Conservation (phyloP, 78 protist species). For the Anaeramoeba flamelloides region DNA sequence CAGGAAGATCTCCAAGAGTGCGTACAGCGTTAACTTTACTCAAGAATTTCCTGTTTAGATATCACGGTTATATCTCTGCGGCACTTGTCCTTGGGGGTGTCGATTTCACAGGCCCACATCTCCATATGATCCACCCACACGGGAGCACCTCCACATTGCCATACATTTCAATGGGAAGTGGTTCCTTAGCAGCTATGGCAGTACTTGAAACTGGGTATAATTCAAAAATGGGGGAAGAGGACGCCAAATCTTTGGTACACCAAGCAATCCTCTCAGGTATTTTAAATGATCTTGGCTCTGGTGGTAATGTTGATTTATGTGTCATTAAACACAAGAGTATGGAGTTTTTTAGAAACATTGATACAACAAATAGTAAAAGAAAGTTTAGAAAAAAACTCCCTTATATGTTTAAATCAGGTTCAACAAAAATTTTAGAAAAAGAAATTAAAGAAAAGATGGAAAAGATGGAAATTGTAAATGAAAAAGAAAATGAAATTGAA, state of each 20-base stretch:
- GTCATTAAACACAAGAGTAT: too few species aligned
- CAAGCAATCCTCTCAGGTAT: conserved; percentile 84
- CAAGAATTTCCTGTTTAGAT: conserved; percentile 61
- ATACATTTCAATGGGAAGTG: conserved; percentile 94
- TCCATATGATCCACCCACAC: conserved; percentile 77
- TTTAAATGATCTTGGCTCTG: conserved; percentile 91
- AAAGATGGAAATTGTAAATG: too few species aligned
- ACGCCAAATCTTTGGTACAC: conserved; percentile 64
- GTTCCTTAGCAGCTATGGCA: conserved; percentile 92
- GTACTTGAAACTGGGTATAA: conserved; percentile 73
- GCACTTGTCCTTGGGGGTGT: conserved; percentile 94
- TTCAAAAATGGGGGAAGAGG: too few species aligned
- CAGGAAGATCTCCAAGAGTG: conserved; percentile 69
- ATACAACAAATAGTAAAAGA: too few species aligned
- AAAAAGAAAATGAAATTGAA: too few species aligned
- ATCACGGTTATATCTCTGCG: conserved; percentile 80
- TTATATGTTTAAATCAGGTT: too few species aligned
- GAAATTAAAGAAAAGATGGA: too few species aligned
- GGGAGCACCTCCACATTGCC: conserved; percentile 81
- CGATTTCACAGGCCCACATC: conserved; percentile 68
- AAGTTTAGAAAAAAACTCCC: too few species aligned
- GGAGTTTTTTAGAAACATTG: too few species aligned
- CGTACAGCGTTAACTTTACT: conserved; percentile 70
- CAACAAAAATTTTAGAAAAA: too few species aligned
- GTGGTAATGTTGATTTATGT: conserved; percentile 77